These are phyloP conservation scores for Cutaneotrichosporon cyanovorans DNA, from an alignment of 1,284 basidiomycete species.

Conservation along the genomic window DNA sequence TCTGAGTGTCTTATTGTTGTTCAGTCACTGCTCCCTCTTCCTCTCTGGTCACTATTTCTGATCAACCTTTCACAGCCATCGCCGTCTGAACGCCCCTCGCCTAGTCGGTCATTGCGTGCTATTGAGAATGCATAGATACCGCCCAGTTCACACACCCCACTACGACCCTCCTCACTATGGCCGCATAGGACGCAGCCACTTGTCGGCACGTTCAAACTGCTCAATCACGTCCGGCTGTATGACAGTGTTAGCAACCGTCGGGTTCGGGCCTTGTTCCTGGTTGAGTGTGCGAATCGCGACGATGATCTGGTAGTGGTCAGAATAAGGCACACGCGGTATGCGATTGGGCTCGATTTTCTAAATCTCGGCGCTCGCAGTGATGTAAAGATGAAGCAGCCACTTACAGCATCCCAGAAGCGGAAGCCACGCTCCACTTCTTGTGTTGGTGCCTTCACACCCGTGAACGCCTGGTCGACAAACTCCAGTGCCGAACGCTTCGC, in stretches of 20 bases:
- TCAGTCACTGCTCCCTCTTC: no score
- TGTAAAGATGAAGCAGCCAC: no score
- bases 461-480: constrained; percentile 88
- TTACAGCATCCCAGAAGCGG: constrained; percentile 94
- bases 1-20: no score
- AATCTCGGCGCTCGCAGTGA: no score
- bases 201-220: constrained; percentile 90
- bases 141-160: background rate
- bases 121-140: no score
- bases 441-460: constrained; percentile 76
- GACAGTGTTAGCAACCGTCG: constrained; percentile 49
- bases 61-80: no score
- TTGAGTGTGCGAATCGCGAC: constrained; percentile 79
- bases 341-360: no score
- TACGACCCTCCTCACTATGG: no score
- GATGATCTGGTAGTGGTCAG: constrained; percentile 63
- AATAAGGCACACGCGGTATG: constrained; percentile 13
- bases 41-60: no score
- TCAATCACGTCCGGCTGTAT: constrained; percentile 60
- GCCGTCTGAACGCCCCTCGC: no score
- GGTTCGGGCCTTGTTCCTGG: constrained; percentile 63
- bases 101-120: background rate
- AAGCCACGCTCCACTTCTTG: constrained; percentile 89
- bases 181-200: constrained; percentile 85
- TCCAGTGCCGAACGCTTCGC: constrained; percentile 81